phyloP scores from a whole-genome alignment of 2,329 filamentous ascomycete species.

The Stylonectria norvegica region DNA sequence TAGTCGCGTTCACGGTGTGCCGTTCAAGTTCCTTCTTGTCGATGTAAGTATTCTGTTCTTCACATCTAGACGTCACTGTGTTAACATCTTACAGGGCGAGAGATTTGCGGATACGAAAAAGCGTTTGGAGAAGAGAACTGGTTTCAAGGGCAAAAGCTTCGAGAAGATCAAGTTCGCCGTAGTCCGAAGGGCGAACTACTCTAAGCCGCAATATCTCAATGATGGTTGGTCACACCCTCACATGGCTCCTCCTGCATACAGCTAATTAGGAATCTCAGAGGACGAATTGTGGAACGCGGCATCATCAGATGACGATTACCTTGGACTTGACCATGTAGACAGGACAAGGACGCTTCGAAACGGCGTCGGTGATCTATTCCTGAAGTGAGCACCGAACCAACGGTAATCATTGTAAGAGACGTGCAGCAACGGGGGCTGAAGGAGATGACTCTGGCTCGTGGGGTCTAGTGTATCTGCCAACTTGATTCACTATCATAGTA shows the following conservation, averaged over 20 bases:
- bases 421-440: constrained; percentile 6
- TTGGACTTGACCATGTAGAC: constrained; percentile 65
- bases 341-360: constrained; percentile 56
- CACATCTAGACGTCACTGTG: background rate
- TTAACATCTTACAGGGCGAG: constrained; percentile 59
- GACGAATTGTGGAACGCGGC: constrained; percentile 55
- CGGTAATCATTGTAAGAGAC: background rate
- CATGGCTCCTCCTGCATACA: background rate
- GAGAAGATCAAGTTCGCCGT: constrained; percentile 98
- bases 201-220: constrained; percentile 76
- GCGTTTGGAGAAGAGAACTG: constrained; percentile 86
- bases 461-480: constrained; percentile 11
- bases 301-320: constrained; percentile 54
- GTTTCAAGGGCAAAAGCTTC: constrained; percentile 95
- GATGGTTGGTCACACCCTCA: constrained; percentile 59
- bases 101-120: constrained; percentile 89
- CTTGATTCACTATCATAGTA: constrained; percentile 8
- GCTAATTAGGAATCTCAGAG: constrained; percentile 40
- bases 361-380: constrained; percentile 61
- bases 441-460: constrained; percentile 5
- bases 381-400: constrained; percentile 36
- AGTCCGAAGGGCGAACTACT: constrained; percentile 67
- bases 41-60: constrained; percentile 60
- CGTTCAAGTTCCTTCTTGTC: constrained; percentile 85
- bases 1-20: constrained; percentile 77